Conservation (phyloP, 2,329 filamentous ascomycete species). For the Corinectria fuckeliana region DNA sequence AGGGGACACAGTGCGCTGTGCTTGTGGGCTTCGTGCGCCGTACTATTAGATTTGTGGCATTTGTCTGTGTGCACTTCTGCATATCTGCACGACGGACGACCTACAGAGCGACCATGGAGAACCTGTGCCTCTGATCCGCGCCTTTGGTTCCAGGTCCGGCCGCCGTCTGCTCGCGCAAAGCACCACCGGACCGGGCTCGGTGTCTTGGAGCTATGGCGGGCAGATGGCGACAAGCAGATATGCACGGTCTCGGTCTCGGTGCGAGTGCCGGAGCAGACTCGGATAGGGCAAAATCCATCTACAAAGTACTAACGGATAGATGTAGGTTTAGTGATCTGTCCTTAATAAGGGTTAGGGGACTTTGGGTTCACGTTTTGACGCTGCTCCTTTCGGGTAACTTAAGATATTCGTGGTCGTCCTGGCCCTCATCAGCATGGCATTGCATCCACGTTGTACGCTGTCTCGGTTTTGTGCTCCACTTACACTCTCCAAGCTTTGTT, state of each 20-base stretch:
- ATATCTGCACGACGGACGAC: neutral
- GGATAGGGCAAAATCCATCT: neutral
- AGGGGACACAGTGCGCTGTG: conserved; percentile 3
- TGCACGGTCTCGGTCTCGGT: conserved; percentile 7
- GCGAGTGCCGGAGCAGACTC: conserved; percentile 10
- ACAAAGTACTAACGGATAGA: too few relatives aligned
- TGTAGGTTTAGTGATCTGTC: neutral
- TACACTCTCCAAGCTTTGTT: neutral
- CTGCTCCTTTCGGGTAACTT: conserved; percentile 5
- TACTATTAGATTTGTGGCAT: neutral
- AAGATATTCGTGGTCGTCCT: conserved; percentile 7
- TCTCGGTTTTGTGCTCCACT: conserved; percentile 9
- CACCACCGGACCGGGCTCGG: conserved; percentile 20
- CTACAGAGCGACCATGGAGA: neutral
- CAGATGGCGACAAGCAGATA: conserved; percentile 5
- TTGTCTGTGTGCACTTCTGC: too few relatives aligned
- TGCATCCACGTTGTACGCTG: neutral
- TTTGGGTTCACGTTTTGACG: neutral
- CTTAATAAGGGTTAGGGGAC: conserved; percentile 18
- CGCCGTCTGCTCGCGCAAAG: conserved; percentile 8
- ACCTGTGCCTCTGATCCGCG: conserved; percentile 12
- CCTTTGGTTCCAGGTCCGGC: conserved; percentile 15
- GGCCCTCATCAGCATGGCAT: conserved; percentile 6
- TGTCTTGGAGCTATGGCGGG: conserved; percentile 5
- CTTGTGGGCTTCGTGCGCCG: neutral